Conservation (phyloP, 768 basidiomycete species). For the Hygrocybe punicea region DNA sequence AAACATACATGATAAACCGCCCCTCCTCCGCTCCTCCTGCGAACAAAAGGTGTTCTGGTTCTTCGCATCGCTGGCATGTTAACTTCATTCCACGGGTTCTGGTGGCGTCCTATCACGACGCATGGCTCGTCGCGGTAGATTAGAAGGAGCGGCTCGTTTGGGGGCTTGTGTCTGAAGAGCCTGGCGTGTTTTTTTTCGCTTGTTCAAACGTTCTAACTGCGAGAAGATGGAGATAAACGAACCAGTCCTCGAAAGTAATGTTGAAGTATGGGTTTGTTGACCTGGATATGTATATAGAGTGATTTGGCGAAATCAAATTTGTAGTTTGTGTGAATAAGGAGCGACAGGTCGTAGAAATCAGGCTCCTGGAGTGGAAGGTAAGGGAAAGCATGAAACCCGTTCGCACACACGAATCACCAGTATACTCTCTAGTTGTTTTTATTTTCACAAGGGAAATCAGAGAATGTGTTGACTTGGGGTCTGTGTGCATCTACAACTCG, state of each 20-base stretch:
- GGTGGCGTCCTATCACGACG: conserved; percentile 92
- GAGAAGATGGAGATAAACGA: conserved; percentile 18
- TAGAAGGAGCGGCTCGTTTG: conserved; percentile 68
- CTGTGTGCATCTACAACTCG: neutral
- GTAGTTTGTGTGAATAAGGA: too few relatives aligned
- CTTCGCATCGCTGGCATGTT: conserved; percentile 59
- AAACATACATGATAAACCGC: conserved; percentile 91
- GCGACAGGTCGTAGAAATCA: neutral
- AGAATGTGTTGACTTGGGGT: too few relatives aligned
- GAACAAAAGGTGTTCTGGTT: conserved; percentile 67
- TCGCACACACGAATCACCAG: neutral
- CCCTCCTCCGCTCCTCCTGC: conserved; percentile 88
- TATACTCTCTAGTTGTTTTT: too few relatives aligned
- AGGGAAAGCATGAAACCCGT: neutral
- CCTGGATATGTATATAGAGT: conserved; percentile 67
- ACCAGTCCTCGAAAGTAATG: conserved; percentile 90
- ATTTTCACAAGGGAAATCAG: too few relatives aligned
- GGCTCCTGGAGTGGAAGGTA: neutral
- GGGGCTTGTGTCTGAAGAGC: conserved; percentile 70
- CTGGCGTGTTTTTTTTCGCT: conserved; percentile 18
- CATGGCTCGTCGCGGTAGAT: conserved; percentile 86
- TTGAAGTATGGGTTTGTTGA: conserved; percentile 87
- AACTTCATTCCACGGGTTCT: conserved; percentile 98
- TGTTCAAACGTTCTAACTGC: neutral
- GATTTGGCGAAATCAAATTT: conserved; percentile 20